Conservation (phyloP, 306 rosid genomes). For the Parietaria judaica region DNA sequence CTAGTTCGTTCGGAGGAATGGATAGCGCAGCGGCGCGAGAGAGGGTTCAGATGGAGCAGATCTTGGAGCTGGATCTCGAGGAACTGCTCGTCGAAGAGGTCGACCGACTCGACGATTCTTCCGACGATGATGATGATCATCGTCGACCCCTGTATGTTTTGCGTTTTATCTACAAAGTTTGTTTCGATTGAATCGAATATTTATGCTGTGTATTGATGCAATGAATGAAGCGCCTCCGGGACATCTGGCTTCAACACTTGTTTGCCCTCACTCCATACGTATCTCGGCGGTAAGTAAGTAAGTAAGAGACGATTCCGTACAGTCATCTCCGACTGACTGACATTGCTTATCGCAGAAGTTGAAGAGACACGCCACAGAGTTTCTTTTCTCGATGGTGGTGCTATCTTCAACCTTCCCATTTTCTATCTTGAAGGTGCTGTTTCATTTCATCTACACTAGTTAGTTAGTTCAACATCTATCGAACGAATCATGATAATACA, state of each 20-base stretch:
- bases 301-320: slow-evolving; percentile 4
- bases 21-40: slow-evolving; percentile 53
- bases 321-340: neutral
- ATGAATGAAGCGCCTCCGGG: slow-evolving; percentile 25
- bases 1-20: slow-evolving; percentile 25
- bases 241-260: slow-evolving; percentile 35
- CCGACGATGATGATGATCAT: slow-evolving; percentile 31
- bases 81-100: slow-evolving; percentile 78
- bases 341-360: slow-evolving; percentile 51
- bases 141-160: neutral
- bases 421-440: slow-evolving; percentile 67
- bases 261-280: slow-evolving; percentile 67
- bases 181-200: neutral
- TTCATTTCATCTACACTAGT: neutral
- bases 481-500: too few species aligned
- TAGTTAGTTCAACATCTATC: too few species aligned
- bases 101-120: slow-evolving; percentile 40
- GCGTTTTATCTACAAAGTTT: neutral
- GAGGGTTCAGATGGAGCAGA: slow-evolving; percentile 78
- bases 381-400: slow-evolving; percentile 75
- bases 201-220: neutral
- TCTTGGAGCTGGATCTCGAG: slow-evolving; percentile 80
- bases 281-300: slow-evolving; percentile 95
- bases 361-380: slow-evolving; percentile 82
- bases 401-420: slow-evolving; percentile 56